Evolutionary conservation across 805 yeast genomes (phyloP).

Genomic region (Metschnikowia gruessii): DNA sequence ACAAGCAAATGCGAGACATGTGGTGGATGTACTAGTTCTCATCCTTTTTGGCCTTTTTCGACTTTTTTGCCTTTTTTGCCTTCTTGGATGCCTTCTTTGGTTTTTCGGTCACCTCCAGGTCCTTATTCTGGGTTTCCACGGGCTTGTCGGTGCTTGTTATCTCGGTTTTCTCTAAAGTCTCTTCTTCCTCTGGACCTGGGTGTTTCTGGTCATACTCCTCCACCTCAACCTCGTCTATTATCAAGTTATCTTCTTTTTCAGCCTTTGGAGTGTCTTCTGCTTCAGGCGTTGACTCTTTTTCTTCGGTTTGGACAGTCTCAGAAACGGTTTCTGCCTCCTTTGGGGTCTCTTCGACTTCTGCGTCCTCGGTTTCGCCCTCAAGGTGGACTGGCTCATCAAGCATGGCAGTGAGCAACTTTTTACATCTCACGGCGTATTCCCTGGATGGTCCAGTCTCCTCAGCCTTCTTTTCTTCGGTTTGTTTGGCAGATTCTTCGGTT

Average conservation of each 20-base stretch:
- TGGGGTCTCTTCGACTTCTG: background rate
- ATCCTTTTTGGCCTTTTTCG: conserved; percentile 22
- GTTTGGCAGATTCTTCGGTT: conserved; percentile 9
- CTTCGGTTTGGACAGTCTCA: background rate
- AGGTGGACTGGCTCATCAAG: conserved; percentile 35
- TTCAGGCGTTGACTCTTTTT: conserved; percentile 4
- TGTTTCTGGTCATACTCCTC: conserved; percentile 23
- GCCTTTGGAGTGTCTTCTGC: conserved; percentile 11
- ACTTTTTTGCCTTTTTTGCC: conserved; percentile 26
- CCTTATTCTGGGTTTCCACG: background rate
- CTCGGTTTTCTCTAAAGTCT: background rate
- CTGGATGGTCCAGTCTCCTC: conserved; percentile 22
- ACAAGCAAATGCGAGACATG: conserved; percentile 2
- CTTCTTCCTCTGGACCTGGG: conserved; percentile 4
- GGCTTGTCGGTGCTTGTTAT: background rate
- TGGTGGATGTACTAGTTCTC: conserved; percentile 13
- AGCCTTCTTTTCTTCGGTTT: conserved; percentile 12
- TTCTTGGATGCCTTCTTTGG: conserved; percentile 24
- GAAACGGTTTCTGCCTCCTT: background rate
- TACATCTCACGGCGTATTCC: conserved; percentile 44
- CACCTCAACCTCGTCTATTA: conserved; percentile 45
- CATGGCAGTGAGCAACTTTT: conserved; percentile 31
- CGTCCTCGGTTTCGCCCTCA: conserved; percentile 26
- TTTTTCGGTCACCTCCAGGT: too few species aligned
- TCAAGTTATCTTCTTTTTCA: conserved; percentile 27